Percentiles rank a stretch among this genome's conserved stretches.
These are phyloP conservation scores for Aaosphaeria pasadenensis DNA, from an alignment of 2,329 filamentous ascomycete species.

Conservation along the genomic window DNA sequence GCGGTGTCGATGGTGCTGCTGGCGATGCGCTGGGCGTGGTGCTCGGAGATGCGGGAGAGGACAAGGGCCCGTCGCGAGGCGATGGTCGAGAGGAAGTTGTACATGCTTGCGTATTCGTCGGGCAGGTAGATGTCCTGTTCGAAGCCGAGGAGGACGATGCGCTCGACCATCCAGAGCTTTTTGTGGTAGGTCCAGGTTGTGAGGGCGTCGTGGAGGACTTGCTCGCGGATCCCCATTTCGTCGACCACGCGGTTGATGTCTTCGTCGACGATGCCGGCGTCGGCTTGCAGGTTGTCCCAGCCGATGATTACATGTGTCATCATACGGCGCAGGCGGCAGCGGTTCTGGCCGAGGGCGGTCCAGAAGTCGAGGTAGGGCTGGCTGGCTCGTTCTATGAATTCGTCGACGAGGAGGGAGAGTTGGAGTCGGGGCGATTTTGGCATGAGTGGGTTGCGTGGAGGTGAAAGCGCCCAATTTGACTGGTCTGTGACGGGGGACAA, in stretches of 20 bases:
- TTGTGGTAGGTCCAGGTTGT: constrained; percentile 88
- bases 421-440: constrained; percentile 70
- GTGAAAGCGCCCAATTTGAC: constrained; percentile 72
- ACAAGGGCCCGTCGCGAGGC: constrained; percentile 18
- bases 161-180: constrained; percentile 85
- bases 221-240: constrained; percentile 26
- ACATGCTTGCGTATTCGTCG: constrained; percentile 84
- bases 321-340: constrained; percentile 84
- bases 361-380: constrained; percentile 81
- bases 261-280: constrained; percentile 54
- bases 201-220: constrained; percentile 66
- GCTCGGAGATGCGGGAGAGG: constrained; percentile 13
- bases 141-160: constrained; percentile 87
- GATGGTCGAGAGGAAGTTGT: constrained; percentile 56
- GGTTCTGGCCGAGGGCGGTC: constrained; percentile 82
- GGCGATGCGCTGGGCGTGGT: constrained; percentile 8
- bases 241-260: constrained; percentile 39
- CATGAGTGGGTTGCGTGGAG: constrained; percentile 37
- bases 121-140: constrained; percentile 86
- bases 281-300: constrained; percentile 79
- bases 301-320: constrained; percentile 79
- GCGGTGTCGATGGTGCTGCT: constrained; percentile 4
- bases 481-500: constrained; percentile 68
- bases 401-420: constrained; percentile 67
- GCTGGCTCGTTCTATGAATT: constrained; percentile 55